A percentile compares a stretch with the other conserved stretches of the same genome.
Evolutionary conservation across 2,329 filamentous ascomycete species (phyloP).

Genomic region (Beauveria medogensis): DNA sequence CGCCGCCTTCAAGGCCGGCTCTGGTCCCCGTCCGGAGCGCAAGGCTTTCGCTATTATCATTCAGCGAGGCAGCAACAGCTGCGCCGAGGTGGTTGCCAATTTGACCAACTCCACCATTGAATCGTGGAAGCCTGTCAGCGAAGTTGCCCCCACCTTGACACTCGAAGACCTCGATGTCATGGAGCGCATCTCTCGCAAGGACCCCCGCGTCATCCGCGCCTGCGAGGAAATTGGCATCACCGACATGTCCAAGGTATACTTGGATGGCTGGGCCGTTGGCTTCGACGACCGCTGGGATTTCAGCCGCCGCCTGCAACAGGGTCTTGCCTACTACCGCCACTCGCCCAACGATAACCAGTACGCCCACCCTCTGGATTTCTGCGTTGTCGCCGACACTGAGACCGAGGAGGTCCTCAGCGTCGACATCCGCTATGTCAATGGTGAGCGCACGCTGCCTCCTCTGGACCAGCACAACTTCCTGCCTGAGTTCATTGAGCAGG

Average conservation of each 20-base stretch:
- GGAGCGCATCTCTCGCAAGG: constrained; percentile 58
- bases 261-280: constrained; percentile 80
- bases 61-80: constrained; percentile 28
- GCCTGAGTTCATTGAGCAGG: constrained; percentile 26
- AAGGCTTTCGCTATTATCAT: constrained; percentile 42
- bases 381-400: constrained; percentile 35
- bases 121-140: constrained; percentile 36
- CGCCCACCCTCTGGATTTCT: constrained; percentile 47
- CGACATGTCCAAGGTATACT: constrained; percentile 78
- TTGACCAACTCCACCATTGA: constrained; percentile 33
- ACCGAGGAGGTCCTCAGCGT: constrained; percentile 41
- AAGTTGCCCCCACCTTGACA: constrained; percentile 50
- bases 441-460: constrained; percentile 39
- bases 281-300: constrained; percentile 72
- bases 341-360: constrained; percentile 60
- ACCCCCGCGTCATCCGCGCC: constrained; percentile 68
- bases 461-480: constrained; percentile 31
- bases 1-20: constrained; percentile 47
- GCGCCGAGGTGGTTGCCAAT: constrained; percentile 46
- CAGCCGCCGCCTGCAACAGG: constrained; percentile 66
- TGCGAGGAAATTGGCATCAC: constrained; percentile 67
- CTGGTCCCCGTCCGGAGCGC: constrained; percentile 39
- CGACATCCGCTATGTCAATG: constrained; percentile 31
- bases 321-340: constrained; percentile 72
- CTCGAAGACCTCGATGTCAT: constrained; percentile 75